These are phyloP conservation scores for Paradendryphiella salina DNA, from an alignment of 2,329 filamentous ascomycete genomes.

Conservation along the genomic window DNA sequence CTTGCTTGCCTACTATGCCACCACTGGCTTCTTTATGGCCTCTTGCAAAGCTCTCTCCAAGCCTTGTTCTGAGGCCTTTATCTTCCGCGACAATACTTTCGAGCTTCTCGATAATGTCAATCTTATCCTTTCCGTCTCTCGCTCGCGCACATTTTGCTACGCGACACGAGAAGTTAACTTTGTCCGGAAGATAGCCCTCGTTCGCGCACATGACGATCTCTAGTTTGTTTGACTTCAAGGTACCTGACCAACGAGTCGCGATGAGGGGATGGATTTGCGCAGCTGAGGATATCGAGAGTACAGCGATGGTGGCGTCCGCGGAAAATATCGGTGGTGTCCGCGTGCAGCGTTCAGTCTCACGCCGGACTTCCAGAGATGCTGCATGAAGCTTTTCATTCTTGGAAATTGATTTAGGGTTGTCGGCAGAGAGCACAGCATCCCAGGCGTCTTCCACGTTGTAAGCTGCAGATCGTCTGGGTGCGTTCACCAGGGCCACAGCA, in stretches of 20 bases:
- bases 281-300: slow-evolving; percentile 62
- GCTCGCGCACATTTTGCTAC: slow-evolving; percentile 60
- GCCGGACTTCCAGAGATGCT: slow-evolving; percentile 62
- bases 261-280: slow-evolving; percentile 70
- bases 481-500: slow-evolving; percentile 66
- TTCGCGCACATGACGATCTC: slow-evolving; percentile 70
- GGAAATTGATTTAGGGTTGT: slow-evolving; percentile 57
- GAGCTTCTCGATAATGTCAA: slow-evolving; percentile 66
- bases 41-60: slow-evolving; percentile 66
- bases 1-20: slow-evolving; percentile 62
- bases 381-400: slow-evolving; percentile 55
- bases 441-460: slow-evolving; percentile 66
- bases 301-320: slow-evolving; percentile 63
- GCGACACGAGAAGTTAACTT: slow-evolving; percentile 70
- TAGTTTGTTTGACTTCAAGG: slow-evolving; percentile 61
- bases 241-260: slow-evolving; percentile 67
- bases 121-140: slow-evolving; percentile 54
- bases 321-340: slow-evolving; percentile 67
- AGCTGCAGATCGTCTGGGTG: slow-evolving; percentile 63
- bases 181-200: slow-evolving; percentile 63
- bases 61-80: slow-evolving; percentile 50
- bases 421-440: slow-evolving; percentile 58
- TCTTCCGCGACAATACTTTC: slow-evolving; percentile 53
- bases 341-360: slow-evolving; percentile 64
- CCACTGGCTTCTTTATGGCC: slow-evolving; percentile 71